Evolutionary conservation across 768 basidiomycete genomes (phyloP).

Genomic region (Tylopilus rubrobrunneus): DNA sequence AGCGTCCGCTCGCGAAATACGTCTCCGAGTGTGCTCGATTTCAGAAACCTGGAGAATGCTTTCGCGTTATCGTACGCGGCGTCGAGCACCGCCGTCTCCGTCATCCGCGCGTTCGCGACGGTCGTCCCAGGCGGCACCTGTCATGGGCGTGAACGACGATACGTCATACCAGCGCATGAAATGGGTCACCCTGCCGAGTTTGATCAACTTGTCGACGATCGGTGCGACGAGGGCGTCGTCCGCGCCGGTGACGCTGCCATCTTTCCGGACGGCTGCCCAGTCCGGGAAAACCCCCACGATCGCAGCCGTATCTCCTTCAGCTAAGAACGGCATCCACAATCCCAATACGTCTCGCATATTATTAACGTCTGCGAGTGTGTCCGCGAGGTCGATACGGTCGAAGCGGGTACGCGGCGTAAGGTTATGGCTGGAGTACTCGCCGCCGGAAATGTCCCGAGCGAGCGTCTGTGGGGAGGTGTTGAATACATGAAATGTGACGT

Average conservation of each 20-base stretch:
- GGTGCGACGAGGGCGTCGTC: slow-evolving; percentile 7
- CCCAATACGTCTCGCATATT: slow-evolving; percentile 28
- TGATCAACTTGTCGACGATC: slow-evolving; percentile 14
- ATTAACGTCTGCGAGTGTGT: slow-evolving; percentile 34
- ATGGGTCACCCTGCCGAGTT: slow-evolving; percentile 19
- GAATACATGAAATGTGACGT: slow-evolving; percentile 33
- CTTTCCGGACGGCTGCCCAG: slow-evolving; percentile 27
- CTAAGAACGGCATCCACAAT: slow-evolving; percentile 37
- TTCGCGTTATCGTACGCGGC: slow-evolving; percentile 39
- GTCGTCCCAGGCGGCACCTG: slow-evolving; percentile 16
- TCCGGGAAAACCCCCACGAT: slow-evolving; percentile 43
- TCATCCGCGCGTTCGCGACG: neutral
- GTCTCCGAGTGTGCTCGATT: slow-evolving; percentile 17
- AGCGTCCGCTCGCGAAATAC: slow-evolving; percentile 18
- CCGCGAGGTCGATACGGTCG: slow-evolving; percentile 43
- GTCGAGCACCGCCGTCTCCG: slow-evolving; percentile 10
- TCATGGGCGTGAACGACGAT: slow-evolving; percentile 1
- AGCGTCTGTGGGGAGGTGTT: slow-evolving; percentile 36
- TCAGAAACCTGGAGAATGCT: slow-evolving; percentile 33
- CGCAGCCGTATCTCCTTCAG: slow-evolving; percentile 24
- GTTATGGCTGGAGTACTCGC: slow-evolving; percentile 17
- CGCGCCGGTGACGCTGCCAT: slow-evolving; percentile 12
- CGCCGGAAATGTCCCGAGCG: slow-evolving; percentile 33
- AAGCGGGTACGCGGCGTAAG: slow-evolving; percentile 31
- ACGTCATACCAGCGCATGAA: neutral